Conservation (phyloP, 805 yeast species). For the Yamadazyma insecticola region DNA sequence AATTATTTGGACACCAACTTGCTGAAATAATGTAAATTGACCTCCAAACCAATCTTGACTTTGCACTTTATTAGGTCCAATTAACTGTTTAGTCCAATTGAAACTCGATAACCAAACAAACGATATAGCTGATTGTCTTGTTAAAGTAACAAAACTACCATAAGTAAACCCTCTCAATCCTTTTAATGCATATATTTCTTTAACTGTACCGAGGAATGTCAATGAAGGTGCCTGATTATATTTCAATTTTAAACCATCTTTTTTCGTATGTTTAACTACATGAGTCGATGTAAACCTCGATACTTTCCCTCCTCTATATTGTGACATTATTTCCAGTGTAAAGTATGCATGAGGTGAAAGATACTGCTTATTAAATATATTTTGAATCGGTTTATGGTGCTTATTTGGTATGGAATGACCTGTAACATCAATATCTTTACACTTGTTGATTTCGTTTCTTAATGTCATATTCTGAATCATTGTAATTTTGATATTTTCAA, state of each 20-base stretch:
- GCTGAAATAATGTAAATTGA: conserved; percentile 34
- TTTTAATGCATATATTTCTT: conserved; percentile 65
- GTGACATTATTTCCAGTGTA: conserved; percentile 29
- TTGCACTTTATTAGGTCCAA: conserved; percentile 45
- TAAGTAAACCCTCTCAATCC: conserved; percentile 78
- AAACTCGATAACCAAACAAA: conserved; percentile 82
- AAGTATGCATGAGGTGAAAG: conserved; percentile 41
- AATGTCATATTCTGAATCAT: conserved; percentile 65
- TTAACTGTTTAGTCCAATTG: conserved; percentile 67
- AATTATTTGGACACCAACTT: conserved; percentile 49
- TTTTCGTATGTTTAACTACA: conserved; percentile 10
- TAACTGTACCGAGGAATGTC: conserved; percentile 47
- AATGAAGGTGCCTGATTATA: conserved; percentile 53
- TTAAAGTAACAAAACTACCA: conserved; percentile 77
- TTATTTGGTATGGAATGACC: conserved; percentile 19
- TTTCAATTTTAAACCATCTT: conserved; percentile 18
- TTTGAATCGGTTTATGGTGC: conserved; percentile 21
- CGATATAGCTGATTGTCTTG: conserved; percentile 75
- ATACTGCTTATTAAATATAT: conserved; percentile 26
- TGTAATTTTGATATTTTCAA: conserved; percentile 77
- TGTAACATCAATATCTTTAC: conserved; percentile 19
- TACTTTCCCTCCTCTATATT: conserved; percentile 18
- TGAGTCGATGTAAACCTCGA: conserved; percentile 18
- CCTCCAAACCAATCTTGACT: conserved; percentile 43
- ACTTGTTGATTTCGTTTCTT: conserved; percentile 21